These are phyloP conservation scores for Candida ulmi DNA, from an alignment of 805 yeast species.

Conservation along the genomic window DNA sequence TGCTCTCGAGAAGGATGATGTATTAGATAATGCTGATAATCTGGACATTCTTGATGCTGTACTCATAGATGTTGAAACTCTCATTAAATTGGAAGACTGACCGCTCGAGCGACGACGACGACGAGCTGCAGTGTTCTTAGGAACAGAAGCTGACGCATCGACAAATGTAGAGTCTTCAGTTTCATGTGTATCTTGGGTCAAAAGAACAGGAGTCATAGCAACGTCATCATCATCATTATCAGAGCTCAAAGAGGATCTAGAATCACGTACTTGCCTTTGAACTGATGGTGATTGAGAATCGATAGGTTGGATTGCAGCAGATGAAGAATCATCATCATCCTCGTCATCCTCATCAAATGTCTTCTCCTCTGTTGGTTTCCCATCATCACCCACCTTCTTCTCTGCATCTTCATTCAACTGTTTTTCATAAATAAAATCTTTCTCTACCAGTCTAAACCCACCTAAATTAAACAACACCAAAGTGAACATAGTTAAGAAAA, in stretches of 20 bases:
- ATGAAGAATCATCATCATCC: no score
- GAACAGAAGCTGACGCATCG: no score
- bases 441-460: slow-evolving; percentile 56
- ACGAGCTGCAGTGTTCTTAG: no score
- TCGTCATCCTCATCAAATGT: no score
- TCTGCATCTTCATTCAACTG: slow-evolving; percentile 11
- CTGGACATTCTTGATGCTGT: neutral
- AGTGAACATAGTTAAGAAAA: slow-evolving; percentile 62
- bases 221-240: neutral
- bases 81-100: neutral
- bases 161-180: neutral
- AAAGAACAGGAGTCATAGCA: neutral
- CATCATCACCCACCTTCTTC: slow-evolving; percentile 8
- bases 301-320: no score
- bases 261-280: neutral
- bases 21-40: neutral
- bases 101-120: neutral
- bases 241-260: neutral
- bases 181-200: neutral
- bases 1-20: neutral
- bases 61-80: neutral
- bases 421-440: slow-evolving; percentile 48
- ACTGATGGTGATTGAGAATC: no score
- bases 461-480: slow-evolving; percentile 70
- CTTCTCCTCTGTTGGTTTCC: no score